These are phyloP conservation scores for Aristolochia contorta DNA, from an alignment of 164 flowering plant genomes.

Conservation along the genomic window DNA sequence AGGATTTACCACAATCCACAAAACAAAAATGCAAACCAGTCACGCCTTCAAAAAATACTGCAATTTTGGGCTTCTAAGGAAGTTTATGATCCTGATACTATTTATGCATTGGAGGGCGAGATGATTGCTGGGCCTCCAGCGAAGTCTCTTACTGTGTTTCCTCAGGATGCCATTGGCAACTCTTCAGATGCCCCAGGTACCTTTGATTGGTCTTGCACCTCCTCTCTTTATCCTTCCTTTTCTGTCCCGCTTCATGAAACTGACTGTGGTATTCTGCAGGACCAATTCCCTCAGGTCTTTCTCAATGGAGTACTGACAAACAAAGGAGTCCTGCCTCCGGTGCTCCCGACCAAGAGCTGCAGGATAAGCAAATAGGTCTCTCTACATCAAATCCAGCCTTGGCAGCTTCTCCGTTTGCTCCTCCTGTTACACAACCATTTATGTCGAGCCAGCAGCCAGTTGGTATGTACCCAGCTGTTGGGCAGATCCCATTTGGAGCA, in stretches of 20 bases:
- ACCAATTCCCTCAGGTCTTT: conserved; percentile 7
- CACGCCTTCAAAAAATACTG: conserved; percentile 75
- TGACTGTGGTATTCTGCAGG: neutral
- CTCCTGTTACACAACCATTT: conserved; percentile 33
- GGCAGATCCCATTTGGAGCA: conserved; percentile 31
- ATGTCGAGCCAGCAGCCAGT: conserved; percentile 35
- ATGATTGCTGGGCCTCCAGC: conserved; percentile 67
- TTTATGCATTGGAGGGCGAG: conserved; percentile 63
- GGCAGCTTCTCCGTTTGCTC: conserved; percentile 22
- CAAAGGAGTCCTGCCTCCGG: conserved; percentile 23
- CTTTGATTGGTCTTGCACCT: neutral
- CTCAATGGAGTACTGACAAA: conserved; percentile 66
- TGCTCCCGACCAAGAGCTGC: conserved; percentile 36
- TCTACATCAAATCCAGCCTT: conserved; percentile 12
- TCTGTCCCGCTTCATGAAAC: neutral
- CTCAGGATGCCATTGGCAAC: conserved; percentile 32
- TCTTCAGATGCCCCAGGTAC: conserved; percentile 26
- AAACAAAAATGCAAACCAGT: conserved; percentile 82
- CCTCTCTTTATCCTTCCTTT: neutral
- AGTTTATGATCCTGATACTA: conserved; percentile 79
- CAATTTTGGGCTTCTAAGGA: conserved; percentile 99
- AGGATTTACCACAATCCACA: conserved; percentile 87
- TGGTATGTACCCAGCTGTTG: conserved; percentile 15
- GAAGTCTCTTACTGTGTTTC: conserved; percentile 34
- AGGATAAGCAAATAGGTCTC: conserved; percentile 34